Evolutionary conservation across 139 green algal genomes (phyloP), one percentile per base, ranked within the genome.

Genomic region (Picochlorum costavermella): DNA sequence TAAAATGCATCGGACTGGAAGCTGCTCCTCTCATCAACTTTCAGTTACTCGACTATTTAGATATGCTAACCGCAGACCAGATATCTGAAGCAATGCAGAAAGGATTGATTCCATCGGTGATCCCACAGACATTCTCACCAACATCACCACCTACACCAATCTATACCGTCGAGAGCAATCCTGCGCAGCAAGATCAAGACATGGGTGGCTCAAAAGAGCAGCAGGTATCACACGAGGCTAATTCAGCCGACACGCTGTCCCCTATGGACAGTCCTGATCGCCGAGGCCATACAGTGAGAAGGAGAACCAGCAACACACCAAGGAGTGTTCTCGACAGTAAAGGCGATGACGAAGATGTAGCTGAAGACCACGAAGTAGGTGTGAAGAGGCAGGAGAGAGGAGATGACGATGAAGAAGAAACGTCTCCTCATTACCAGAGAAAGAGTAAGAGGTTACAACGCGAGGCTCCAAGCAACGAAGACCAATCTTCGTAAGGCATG

Each of bases 21-120:
- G 64, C 64, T 8, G 49, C 23, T 28, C 36, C 45, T 25, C 40
- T 66, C 23, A 17, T 60, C 29, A 63, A 49, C 36, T 70, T 70
- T 50, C 16, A 31, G 17, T 50, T 70, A 48, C 11, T 70, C 11
- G 64, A 70, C 13, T 70, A 70, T 60, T 13, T 70, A 5, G 64
- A 70, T 31, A 12, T 64, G 10, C 13, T 70, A 12, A 13, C 14
- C 11, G 5, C 60, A 1, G 13, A 20, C 12, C 60, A 66, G 57
- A 12, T 66, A 25, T n/a, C 25, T 17, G 60, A 45, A 40, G 60
- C 25, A 40, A 31, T 66, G 26, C 13, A 29, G 16, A 29, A 31
- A 43, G 60, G 60, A 26, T 37, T 55, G 5, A 8, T 66, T 26
- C 60, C 60, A 23, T 20, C 60, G 14, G 36, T 26, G 10, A 13